These are phyloP conservation scores for Fragilaria radians DNA, from an alignment of 108 stramenopile genomes.

Conservation along the genomic window DNA sequence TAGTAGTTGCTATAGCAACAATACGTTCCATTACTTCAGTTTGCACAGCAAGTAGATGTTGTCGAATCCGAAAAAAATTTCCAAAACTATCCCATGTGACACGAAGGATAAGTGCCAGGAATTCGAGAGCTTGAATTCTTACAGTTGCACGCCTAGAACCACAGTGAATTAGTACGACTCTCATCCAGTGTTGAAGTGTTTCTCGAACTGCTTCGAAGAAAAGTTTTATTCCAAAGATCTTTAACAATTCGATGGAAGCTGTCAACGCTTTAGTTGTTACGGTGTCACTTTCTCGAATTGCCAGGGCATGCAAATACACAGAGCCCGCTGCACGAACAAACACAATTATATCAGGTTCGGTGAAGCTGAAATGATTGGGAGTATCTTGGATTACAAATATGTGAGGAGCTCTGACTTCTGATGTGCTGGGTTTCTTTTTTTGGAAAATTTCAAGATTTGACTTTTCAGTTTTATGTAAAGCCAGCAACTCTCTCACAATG, in stretches of 20 bases:
- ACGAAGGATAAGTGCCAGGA: constrained; percentile 75
- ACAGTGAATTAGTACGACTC: constrained; percentile 77
- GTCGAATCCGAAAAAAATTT: constrained; percentile 68
- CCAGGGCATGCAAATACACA: constrained; percentile 72
- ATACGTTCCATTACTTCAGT: constrained; percentile 86
- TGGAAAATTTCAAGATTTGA: neutral
- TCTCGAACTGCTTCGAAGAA: constrained; percentile 81
- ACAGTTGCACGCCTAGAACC: constrained; percentile 78
- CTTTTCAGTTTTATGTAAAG: constrained; percentile 27
- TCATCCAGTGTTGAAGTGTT: constrained; percentile 87
- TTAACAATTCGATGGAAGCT: constrained; percentile 71
- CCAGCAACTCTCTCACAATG: constrained; percentile 63
- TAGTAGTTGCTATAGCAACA: constrained; percentile 66
- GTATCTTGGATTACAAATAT: neutral
- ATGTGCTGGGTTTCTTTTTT: constrained; percentile 7
- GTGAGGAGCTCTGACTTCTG: neutral
- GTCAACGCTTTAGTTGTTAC: constrained; percentile 53
- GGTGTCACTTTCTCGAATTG: constrained; percentile 69
- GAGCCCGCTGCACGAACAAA: constrained; percentile 80
- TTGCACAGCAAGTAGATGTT: constrained; percentile 77
- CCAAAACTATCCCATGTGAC: constrained; percentile 82
- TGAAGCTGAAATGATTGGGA: constrained; percentile 27
- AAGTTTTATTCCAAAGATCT: constrained; percentile 82
- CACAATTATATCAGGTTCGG: constrained; percentile 55
- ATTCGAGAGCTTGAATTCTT: constrained; percentile 74